These are phyloP conservation scores for Eutrema salsugineum DNA, from an alignment of 441 rosid genomes.

Conservation along the genomic window DNA sequence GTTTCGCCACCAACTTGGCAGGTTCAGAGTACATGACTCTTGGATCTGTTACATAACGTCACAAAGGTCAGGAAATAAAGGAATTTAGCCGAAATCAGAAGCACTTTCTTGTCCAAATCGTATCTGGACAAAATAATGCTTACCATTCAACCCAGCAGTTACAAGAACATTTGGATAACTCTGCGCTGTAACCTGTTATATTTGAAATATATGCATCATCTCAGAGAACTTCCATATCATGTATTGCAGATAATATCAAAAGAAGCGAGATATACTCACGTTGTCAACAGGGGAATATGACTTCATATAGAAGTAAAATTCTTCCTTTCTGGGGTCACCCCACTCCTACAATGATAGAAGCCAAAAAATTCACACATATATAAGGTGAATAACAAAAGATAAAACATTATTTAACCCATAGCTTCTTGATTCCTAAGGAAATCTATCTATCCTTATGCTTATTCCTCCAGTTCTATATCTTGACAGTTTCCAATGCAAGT, in stretches of 20 bases:
- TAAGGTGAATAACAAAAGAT: not conserved
- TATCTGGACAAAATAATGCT: constrained; percentile 5
- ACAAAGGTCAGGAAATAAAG: not conserved
- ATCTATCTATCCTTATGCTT: not conserved
- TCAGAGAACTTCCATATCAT: not conserved
- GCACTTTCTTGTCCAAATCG: not conserved
- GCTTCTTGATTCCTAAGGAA: not conserved
- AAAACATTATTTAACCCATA: not conserved
- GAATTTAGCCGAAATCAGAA: not conserved
- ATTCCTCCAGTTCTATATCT: not conserved
- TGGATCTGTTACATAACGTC: constrained; percentile 49
- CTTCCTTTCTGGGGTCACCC: constrained; percentile 94
- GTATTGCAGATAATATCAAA: not conserved
- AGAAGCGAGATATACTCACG: constrained; percentile 36
- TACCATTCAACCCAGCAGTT: constrained; percentile 86
- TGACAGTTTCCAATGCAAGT: not conserved
- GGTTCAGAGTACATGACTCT: constrained; percentile 92
- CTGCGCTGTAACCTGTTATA: constrained; percentile 62
- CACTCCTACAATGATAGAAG: constrained; percentile 63
- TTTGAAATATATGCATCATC: constrained; percentile 1
- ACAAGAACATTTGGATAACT: constrained; percentile 77
- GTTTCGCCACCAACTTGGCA: constrained; percentile 84
- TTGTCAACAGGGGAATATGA: constrained; percentile 95
- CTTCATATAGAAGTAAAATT: constrained; percentile 84
- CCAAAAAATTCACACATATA: not conserved